Evolutionary conservation across 2,329 filamentous ascomycete species (phyloP), one percentile per base, ranked within the genome.

Genomic region (Ascochyta koolunga): DNA sequence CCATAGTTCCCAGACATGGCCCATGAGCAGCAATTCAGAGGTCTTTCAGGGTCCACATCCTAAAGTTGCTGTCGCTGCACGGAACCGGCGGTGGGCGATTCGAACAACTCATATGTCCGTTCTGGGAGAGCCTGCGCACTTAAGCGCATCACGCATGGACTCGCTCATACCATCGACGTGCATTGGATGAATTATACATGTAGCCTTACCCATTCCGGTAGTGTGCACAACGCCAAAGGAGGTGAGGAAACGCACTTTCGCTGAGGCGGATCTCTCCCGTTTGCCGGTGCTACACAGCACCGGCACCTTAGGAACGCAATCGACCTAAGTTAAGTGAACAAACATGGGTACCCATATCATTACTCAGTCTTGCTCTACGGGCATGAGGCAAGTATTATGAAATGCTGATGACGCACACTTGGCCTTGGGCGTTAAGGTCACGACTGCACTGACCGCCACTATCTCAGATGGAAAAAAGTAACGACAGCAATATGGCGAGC

Each of bases 21-120:
- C 40, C 35, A 33, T 47, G 15, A 37, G 53, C 32, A 39, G 48
- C 18, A 32, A 50, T 38, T 60, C 62, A 57, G 56, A 46, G 31
- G 44, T 21, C 27, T 36, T 36, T 53, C 53, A 56, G 36, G 45
- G 43, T 54, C 47, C 48, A 56, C 41, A 56, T 58, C 41, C 39
- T 39, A 35, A 46, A 38, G 48, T 54, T 57, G 43, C 58, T 58
- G 58, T 61, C 56, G 56, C 61, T 64, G 67, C 54, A 54, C 45
- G 60, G 47, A 52, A 54, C 61, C 65, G 62, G 66, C 65, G 68
- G 69, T 69, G 65, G 65, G 46, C 43, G 50, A 62, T 64, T 68
- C 59, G 64, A 63, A 62, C 69, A 70, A 59, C 64, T 60, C 67
- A 69, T 47, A 46, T 32, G 41, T 50, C 39, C 36, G 40, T 62